Evolutionary conservation across 2,329 filamentous ascomycete species (phyloP).

Genomic region (Diaporthe sp.): DNA sequence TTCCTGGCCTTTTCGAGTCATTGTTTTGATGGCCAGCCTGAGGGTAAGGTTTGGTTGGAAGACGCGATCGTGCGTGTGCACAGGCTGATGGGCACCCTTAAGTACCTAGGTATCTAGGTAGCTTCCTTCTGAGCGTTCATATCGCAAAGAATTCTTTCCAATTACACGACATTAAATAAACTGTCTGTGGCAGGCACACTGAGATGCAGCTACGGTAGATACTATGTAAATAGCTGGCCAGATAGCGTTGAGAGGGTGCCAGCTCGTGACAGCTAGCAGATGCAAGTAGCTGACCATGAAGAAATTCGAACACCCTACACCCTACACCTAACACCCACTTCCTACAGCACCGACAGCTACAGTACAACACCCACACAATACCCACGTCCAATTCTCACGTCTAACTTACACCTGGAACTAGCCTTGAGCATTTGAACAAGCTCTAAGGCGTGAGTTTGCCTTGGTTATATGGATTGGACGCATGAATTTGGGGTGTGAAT

Average conservation of each 20-base stretch:
- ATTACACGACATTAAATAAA: background rate
- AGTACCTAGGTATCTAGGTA: background rate
- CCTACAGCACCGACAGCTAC: background rate
- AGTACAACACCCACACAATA: background rate
- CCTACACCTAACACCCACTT: background rate
- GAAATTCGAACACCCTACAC: background rate
- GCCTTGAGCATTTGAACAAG: background rate
- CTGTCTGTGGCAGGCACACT: background rate
- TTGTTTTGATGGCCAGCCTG: conserved; percentile 50
- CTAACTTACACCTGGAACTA: background rate
- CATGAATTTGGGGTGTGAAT: background rate
- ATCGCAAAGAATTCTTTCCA: background rate
- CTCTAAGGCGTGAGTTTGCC: background rate
- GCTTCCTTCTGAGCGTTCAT: background rate
- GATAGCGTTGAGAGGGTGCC: background rate
- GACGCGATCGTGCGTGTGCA: background rate
- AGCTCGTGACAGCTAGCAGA: background rate
- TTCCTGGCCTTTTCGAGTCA: conserved; percentile 52
- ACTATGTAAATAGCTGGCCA: background rate
- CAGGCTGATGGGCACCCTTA: background rate
- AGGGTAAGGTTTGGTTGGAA: background rate
- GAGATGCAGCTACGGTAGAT: background rate
- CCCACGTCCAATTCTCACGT: background rate
- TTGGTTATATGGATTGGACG: background rate
- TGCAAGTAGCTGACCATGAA: background rate